Conservation (phyloP, 495 filamentous ascomycete species). For the Lindgomyces ingoldianus region DNA sequence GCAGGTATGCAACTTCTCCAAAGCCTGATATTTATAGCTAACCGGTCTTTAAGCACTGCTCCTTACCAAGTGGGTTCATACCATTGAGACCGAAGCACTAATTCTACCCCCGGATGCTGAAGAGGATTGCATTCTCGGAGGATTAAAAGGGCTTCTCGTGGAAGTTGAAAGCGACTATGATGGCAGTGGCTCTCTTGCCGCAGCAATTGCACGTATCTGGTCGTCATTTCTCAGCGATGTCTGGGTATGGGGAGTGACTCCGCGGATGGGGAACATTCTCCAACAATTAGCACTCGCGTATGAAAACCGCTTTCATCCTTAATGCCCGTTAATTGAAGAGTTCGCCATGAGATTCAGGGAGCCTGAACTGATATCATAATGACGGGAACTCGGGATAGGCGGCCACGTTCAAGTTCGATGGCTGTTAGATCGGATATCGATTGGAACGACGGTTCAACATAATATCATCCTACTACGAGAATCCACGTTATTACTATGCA, state of each 20-base stretch:
- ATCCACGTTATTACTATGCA: too few relatives aligned
- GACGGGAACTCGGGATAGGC: too few relatives aligned
- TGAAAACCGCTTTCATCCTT: not conserved
- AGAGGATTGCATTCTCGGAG: conserved; percentile 8
- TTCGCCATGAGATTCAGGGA: too few relatives aligned
- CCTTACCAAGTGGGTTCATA: conserved; percentile 28
- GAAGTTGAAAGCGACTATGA: conserved; percentile 22
- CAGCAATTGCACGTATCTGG: conserved; percentile 10
- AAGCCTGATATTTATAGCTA: not conserved
- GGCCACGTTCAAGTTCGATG: too few relatives aligned
- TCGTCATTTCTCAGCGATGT: conserved; percentile 10
- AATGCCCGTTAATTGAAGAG: not conserved
- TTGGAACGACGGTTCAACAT: too few relatives aligned
- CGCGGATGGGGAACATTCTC: conserved; percentile 17
- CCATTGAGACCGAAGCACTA: conserved; percentile 8
- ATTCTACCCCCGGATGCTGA: conserved; percentile 3
- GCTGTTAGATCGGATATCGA: too few relatives aligned
- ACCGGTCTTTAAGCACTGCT: conserved; percentile 12
- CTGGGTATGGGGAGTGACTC: conserved; percentile 29
- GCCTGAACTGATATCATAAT: too few relatives aligned
- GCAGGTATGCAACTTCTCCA: conserved; percentile 1
- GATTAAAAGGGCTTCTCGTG: conserved; percentile 10
- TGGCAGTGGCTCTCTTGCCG: conserved; percentile 12
- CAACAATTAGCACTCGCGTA: conserved; percentile 4
- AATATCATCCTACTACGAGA: too few relatives aligned